Evolutionary conservation across 2,329 filamentous ascomycete genomes (phyloP).

Genomic region (Aspergillus fijiensis): DNA sequence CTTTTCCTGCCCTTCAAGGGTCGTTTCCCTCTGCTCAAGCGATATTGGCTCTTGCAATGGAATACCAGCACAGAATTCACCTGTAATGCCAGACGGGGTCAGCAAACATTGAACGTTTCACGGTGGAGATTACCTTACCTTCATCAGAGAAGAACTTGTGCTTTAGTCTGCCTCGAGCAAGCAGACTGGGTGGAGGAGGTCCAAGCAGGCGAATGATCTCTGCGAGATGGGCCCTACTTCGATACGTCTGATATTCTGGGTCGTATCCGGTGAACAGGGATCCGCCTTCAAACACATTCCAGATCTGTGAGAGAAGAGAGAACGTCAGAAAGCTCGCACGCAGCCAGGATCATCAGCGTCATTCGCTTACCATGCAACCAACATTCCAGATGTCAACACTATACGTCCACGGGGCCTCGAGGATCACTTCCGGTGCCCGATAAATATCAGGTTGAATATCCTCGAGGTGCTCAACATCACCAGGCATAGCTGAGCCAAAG

Average conservation of each 20-base stretch:
- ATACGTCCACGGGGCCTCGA: slow-evolving; percentile 48
- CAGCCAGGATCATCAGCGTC: not conserved
- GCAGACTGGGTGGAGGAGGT: slow-evolving; percentile 36
- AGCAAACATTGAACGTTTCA: not conserved
- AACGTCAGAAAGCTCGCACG: slow-evolving; percentile 10
- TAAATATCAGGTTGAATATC: slow-evolving; percentile 36
- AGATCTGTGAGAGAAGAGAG: slow-evolving; percentile 38
- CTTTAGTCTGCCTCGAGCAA: slow-evolving; percentile 32
- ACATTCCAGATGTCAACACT: slow-evolving; percentile 55
- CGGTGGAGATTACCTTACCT: slow-evolving; percentile 26
- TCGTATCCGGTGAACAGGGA: slow-evolving; percentile 48
- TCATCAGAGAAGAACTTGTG: slow-evolving; percentile 43
- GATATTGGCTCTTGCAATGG: slow-evolving; percentile 23
- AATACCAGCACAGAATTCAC: slow-evolving; percentile 25
- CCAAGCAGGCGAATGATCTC: slow-evolving; percentile 52
- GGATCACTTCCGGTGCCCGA: slow-evolving; percentile 48
- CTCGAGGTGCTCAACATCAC: slow-evolving; percentile 34
- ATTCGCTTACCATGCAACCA: slow-evolving; percentile 49
- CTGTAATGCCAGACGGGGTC: slow-evolving; percentile 21
- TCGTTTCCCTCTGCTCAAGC: slow-evolving; percentile 41
- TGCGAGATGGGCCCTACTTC: slow-evolving; percentile 49
- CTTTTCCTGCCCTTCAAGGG: slow-evolving; percentile 35
- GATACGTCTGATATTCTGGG: slow-evolving; percentile 40
- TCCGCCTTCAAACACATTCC: slow-evolving; percentile 51
- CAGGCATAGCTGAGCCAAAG: slow-evolving; percentile 48